Evolutionary conservation across 2,329 filamentous ascomycete species (phyloP), one percentile per base, ranked within the genome.

Genomic region (Aspergillus carbonarius): DNA sequence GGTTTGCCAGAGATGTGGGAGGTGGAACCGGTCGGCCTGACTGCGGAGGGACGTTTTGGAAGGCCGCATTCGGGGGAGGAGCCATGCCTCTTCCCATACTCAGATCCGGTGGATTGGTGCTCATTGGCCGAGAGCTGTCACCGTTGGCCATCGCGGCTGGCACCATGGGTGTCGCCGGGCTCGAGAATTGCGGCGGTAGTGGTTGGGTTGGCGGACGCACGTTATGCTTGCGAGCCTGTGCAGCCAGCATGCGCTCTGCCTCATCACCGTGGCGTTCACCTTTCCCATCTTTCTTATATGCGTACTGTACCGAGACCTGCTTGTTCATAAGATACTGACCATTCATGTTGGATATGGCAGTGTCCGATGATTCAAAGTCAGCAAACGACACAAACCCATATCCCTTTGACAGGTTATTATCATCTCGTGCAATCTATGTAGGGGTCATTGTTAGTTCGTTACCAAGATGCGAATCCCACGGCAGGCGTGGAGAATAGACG

Each of bases 201-300:
- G 88, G 85, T 70, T 93, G 90, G 2, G 88, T 84, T 64, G 92
- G 89, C 35, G 92, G 90, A 54, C 92, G 86, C 60, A 99, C 90
- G 70, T 96, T 96, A 75, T 97, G 91, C 73, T 93, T 93, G 78
- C 93, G 93, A 58, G 93, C 95, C 77, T 97, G 91, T 27, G 90
- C 88, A 30, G 95, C 95, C 48, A 99, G 85, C 80, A 92, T 90
- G 70, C 95, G 84, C 78, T 99, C 95, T 30, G 95, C 95, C 68
- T 92, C 85, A 74, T 99, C 95, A 68, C 95, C 95, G 73, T 99
- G 95, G 59, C 95, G 84, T 79, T 98, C 93, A 68, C 93, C 93
- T 79, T 96, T 96, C 66, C 95, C 95, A 71, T 99, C 95, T 78
- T 98, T 98, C 83, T 99, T 99, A 84, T 96, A 98, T 39, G 95